Percentiles rank a stretch among this genome's conserved stretches.
Conservation (phyloP, 2,329 filamentous ascomycete species). For the Hysterium pulicare region DNA sequence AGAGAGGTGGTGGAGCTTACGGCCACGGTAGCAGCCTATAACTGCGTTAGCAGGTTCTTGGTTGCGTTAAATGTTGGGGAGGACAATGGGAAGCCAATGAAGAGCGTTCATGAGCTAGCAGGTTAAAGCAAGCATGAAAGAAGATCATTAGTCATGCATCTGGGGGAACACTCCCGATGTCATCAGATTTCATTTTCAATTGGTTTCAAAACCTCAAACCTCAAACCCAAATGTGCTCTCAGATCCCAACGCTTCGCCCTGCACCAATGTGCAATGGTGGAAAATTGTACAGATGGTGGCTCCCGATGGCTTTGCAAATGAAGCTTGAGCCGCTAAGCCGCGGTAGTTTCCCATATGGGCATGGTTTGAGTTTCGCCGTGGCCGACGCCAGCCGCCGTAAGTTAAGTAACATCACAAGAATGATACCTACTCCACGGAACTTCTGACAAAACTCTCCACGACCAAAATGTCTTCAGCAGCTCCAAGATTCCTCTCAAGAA, state of each 20-base stretch:
- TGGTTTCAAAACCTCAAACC: too few species aligned
- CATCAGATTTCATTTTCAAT: too few species aligned
- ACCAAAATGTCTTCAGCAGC: conserved; percentile 31
- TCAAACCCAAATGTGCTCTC: too few species aligned
- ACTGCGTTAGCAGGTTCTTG: conserved; percentile 79
- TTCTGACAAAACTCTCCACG: conserved; percentile 16
- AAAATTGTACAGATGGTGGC: too few species aligned
- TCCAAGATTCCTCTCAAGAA: conserved; percentile 36
- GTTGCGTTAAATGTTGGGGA: conserved; percentile 69
- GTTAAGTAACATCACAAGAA: neutral
- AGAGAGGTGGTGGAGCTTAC: conserved; percentile 77
- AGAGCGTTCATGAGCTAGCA: conserved; percentile 22
- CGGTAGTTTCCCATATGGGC: neutral
- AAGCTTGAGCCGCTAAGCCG: neutral
- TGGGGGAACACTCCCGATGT: too few species aligned
- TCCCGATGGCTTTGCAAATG: too few species aligned
- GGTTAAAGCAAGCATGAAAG: too few species aligned
- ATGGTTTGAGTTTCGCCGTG: neutral
- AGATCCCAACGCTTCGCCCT: too few species aligned
- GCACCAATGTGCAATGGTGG: too few species aligned
- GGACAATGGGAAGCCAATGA: conserved; percentile 35
- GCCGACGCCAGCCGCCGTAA: conserved; percentile 3
- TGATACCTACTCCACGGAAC: neutral
- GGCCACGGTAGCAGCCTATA: conserved; percentile 74
- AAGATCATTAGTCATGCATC: too few species aligned